These are phyloP conservation scores for Mimosa pudica DNA, from an alignment of 306 rosid species.

Conservation along the genomic window DNA sequence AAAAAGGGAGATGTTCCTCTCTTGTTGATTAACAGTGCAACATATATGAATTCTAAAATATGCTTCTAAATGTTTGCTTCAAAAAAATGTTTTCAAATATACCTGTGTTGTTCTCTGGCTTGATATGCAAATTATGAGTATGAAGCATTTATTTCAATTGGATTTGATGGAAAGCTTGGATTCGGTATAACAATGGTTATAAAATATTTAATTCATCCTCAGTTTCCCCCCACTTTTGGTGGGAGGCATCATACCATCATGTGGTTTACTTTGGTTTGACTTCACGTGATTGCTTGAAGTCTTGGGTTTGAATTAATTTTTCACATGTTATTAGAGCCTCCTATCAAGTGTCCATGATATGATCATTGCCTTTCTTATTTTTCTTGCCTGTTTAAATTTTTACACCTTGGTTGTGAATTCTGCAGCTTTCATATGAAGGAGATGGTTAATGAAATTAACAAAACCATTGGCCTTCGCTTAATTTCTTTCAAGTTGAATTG, in stretches of 20 bases:
- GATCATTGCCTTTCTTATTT: neutral
- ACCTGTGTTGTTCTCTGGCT: slow-evolving; percentile 8
- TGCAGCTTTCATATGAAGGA: neutral
- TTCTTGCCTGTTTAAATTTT: neutral
- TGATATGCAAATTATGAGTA: slow-evolving; percentile 2
- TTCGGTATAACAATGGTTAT: slow-evolving; percentile 24
- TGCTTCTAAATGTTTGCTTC: neutral
- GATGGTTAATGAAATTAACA: neutral
- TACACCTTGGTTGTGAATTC: neutral
- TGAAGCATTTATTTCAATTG: slow-evolving; percentile 7
- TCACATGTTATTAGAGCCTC: neutral
- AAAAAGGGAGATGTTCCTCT: too few relatives aligned
- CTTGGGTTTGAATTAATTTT: neutral
- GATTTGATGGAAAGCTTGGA: slow-evolving; percentile 14
- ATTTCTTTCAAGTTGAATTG: neutral
- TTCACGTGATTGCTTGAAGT: neutral
- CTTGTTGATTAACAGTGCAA: neutral
- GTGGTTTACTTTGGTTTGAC: neutral
- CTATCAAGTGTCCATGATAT: neutral
- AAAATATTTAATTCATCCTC: slow-evolving; percentile 3
- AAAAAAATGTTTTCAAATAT: neutral
- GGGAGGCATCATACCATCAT: neutral
- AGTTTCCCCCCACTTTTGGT: neutral
- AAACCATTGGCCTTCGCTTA: neutral
- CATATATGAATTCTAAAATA: slow-evolving; percentile 8